Base-by-base conservation (phyloP, 2,329 filamentous ascomycete species). In the Trichoderma asperellum region DNA sequence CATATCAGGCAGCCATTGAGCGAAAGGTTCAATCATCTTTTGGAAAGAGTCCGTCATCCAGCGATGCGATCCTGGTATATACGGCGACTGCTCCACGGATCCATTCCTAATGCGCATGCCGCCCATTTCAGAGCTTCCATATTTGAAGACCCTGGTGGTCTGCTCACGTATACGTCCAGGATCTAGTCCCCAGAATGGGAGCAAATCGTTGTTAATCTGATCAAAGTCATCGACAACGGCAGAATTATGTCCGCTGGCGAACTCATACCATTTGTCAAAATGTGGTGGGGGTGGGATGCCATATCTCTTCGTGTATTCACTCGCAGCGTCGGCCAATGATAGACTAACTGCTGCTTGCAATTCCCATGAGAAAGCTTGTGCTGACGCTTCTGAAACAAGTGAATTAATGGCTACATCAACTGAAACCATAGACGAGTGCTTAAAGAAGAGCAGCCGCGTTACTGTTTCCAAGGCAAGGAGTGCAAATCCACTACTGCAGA, bases 211-310 rank as follows among this genome's bases (percentile, higher is more conserved):
- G 74, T 91, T 87, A 67, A 95, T 92, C 49, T 89, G 91, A 73
- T 92, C 90, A 73, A 91, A 96, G 75, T 92, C 89, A 74, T 96
- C 92, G 66, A 94, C 87, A 69, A 94, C 82, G 68, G 88, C 83
- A 0, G 92, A 91, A 29, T 85, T 78, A 56, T 80, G 79, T 14
- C 85, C 82, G 70, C 84, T 86, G 7, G 92, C 91, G 75, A 92
- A 94, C 40, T 90, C 85, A 76, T 89, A 94, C 92, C 92, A 96
- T 72, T 88, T 88, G 75, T 94, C 92, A 73, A 95, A 96, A 71
- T 91, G 86, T 3, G 89, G 91, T 14, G 92, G 92, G 18, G 92
- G 92, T 16, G 92, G 85, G 11, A 88, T 86, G 74, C 91, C 71
- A 70, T 85, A 79, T 6, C 83, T 79, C 35, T 79, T 78, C 11